Base-by-base conservation (phyloP, 768 basidiomycete genomes). In the Chalciporus pseudorubinellus region DNA sequence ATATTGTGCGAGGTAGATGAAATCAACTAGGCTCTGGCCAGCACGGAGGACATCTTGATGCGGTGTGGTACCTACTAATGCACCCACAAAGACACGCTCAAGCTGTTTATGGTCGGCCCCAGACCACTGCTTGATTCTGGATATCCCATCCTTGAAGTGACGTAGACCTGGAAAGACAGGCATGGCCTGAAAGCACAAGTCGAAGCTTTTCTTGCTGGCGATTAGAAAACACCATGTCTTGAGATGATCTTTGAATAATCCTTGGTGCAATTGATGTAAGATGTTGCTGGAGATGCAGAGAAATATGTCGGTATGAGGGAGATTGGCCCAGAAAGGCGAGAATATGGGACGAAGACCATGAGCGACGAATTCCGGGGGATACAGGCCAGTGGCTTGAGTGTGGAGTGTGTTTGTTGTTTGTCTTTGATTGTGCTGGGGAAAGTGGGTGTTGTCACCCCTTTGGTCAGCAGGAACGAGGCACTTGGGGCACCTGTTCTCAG, bases 221-320 rank as follows among this genome's bases (percentile, higher is more conserved):
- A 60, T 39, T 40, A 33, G 16, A 4, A 57, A 61, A 18, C 57
- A 64, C 75, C 77, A 78, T 2, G 52, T 62, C 0, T 71, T 62
- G 2, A 75, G 46, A 44, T 78, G 76, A 41, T 77, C 70, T 44
- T 75, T 74, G 64, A 78, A 74, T 0, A 75, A 43, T 0, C 78
- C 77, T 52, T 80, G 74, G 57, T 77, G 69, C 0, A 80, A 57
- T 56, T 79, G 76, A 51, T 81, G 78, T 4, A 79, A 69, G 9
- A 77, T 31, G 61, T 77, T 64, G 10, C 69, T 0, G 70, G 73
- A 19, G 79, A 51, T 8, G 48, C 62, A 0, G 19, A 0, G 52
- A 72, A 26, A 74, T 34, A 80, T 61, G 20, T 61, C 46, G 51
- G 55, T 4, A 22, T 26, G 6, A 26, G 26, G 26, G 6, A 26